Conservation (phyloP, 768 basidiomycete species). For the Suillus americanus region DNA sequence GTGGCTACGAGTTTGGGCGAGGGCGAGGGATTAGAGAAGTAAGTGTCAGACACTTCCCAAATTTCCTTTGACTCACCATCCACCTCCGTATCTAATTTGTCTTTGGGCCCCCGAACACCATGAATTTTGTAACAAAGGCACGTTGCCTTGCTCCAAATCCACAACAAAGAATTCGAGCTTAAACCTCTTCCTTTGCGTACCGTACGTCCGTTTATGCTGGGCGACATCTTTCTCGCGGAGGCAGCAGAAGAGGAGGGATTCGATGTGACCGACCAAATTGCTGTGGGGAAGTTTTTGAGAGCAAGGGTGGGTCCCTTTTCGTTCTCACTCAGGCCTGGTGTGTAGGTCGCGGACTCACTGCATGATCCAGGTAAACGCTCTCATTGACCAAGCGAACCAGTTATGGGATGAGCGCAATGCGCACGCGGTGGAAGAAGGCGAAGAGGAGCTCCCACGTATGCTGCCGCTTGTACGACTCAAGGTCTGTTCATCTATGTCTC, state of each 20-base stretch:
- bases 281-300: conserved; percentile 80
- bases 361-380: conserved; percentile 63
- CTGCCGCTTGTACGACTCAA: conserved; percentile 87
- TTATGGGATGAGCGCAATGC: conserved; percentile 78
- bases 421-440: conserved; percentile 58
- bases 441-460: conserved; percentile 64
- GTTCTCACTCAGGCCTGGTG: neutral
- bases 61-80: neutral
- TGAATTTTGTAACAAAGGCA: conserved; percentile 52
- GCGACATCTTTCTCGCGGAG: conserved; percentile 74
- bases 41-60: conserved; percentile 7
- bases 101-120: neutral
- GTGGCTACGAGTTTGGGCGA: conserved; percentile 94
- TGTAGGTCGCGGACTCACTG: conserved; percentile 7
- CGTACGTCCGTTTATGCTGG: conserved; percentile 92
- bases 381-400: conserved; percentile 76
- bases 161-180: conserved; percentile 84
- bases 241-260: conserved; percentile 76
- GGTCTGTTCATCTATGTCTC: conserved; percentile 35
- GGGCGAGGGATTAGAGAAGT: conserved; percentile 94
- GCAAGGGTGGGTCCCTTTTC: conserved; percentile 45
- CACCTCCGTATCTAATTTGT: neutral
- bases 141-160: conserved; percentile 85
- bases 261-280: conserved; percentile 78
- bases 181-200: conserved; percentile 86